These are phyloP conservation scores for Aspergillus texensis DNA, from an alignment of 2,329 filamentous ascomycete genomes.

Conservation along the genomic window DNA sequence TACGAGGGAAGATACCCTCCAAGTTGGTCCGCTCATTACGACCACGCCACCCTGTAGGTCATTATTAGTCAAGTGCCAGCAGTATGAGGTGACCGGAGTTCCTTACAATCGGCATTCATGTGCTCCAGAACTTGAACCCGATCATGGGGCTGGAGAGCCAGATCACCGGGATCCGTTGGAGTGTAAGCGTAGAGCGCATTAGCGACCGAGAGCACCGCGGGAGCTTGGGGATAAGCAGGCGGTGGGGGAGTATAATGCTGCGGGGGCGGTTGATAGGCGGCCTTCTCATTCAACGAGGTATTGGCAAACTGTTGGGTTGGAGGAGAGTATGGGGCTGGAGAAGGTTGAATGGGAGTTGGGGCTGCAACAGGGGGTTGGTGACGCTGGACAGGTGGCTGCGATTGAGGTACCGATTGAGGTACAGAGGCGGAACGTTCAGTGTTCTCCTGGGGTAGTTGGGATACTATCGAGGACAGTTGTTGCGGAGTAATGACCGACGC, in stretches of 20 bases:
- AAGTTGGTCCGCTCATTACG: constrained; percentile 77
- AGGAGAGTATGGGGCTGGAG: constrained; percentile 39
- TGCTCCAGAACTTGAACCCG: constrained; percentile 79
- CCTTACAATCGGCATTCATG: constrained; percentile 86
- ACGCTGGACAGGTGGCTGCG: constrained; percentile 28
- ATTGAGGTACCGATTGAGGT: constrained; percentile 9
- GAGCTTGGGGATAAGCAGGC: constrained; percentile 55
- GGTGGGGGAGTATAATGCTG: constrained; percentile 53
- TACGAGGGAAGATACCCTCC: constrained; percentile 94
- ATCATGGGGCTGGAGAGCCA: constrained; percentile 80
- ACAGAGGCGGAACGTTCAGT: constrained; percentile 21
- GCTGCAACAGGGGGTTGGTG: constrained; percentile 26
- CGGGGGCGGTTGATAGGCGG: constrained; percentile 34
- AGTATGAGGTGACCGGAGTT: neutral
- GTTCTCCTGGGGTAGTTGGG: constrained; percentile 66
- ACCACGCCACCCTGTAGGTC: constrained; percentile 69
- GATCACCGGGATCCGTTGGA: constrained; percentile 77
- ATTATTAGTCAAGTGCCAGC: constrained; percentile 17
- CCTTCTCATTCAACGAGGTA: constrained; percentile 46
- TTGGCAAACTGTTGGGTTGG: constrained; percentile 44
- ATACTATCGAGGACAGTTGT: constrained; percentile 73
- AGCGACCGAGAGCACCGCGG: constrained; percentile 68
- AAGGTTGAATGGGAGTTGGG: constrained; percentile 29
- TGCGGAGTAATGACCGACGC: constrained; percentile 75
- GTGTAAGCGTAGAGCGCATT: constrained; percentile 83